Base-by-base conservation (phyloP, 495 filamentous ascomycete genomes). In the Hypoxylon lienhwacheense region DNA sequence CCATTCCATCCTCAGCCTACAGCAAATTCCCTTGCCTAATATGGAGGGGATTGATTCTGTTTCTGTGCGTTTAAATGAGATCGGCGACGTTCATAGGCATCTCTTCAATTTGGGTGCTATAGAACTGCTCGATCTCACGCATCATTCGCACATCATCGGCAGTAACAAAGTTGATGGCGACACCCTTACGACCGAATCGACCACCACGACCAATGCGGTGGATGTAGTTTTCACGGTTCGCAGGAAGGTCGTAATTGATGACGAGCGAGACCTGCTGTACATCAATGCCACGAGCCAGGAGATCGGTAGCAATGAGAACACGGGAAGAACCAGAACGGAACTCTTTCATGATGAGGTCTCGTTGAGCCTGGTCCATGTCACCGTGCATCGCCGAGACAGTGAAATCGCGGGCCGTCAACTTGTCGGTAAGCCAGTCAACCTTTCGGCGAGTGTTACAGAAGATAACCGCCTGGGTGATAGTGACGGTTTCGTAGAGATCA, bases 201-300 rank as follows among this genome's bases (percentile, higher is more conserved):
- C 93, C 93, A 73, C 91, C 90, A 80, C 93, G 91, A 80, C 93
- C 93, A 69, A 98, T 98, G 65, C 93, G 86, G 78, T 98, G 93
- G 76, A 98, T 98, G 86, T 98, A 98, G 82, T 98, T 98, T 79
- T 98, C 93, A 69, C 93, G 90, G 80, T 98, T 98, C 73, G 89
- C 88, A 47, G 93, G 93, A 12, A 98, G 81, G 73, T 98, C 93
- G 77, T 98, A 98, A 83, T 98, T 98, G 83, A 98, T 98, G 77
- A 98, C 93, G 68, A 98, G 81, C 55, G 91, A 96, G 44, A 98
- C 93, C 76, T 98, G 93, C 78, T 98, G 93, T 56, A 98, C 93
- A 74, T 98, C 93, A 75, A 98, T 98, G 84, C 93, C 93, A 81
- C 93, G 91, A 63, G 93, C 93, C 78, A 93, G 81, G 46, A 98